A percentile compares a stretch with the other conserved stretches of the same genome.
These are phyloP conservation scores for Litsea cubeba DNA, from an alignment of 164 flowering plant genomes.

Conservation along the genomic window DNA sequence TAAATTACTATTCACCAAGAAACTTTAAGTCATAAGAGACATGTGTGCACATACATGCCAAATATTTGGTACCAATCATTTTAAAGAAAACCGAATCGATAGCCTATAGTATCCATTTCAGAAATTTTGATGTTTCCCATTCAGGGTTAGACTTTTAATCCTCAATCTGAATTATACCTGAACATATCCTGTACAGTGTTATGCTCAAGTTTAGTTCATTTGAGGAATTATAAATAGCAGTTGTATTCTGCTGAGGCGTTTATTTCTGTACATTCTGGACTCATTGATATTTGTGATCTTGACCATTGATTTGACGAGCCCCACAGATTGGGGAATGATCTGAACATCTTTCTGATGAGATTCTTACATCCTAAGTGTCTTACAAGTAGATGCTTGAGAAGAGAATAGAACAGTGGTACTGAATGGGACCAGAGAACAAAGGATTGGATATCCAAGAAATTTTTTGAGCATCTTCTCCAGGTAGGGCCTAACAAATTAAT, in stretches of 20 bases:
- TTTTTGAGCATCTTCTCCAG: neutral
- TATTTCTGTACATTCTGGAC: neutral
- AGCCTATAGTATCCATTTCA: too few species aligned
- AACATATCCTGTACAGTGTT: too few species aligned
- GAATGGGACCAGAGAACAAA: neutral
- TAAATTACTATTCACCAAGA: too few species aligned
- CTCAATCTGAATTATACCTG: too few species aligned
- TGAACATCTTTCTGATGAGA: neutral
- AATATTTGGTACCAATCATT: too few species aligned
- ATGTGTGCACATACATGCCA: too few species aligned
- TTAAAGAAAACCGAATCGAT: too few species aligned
- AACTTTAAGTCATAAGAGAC: too few species aligned
- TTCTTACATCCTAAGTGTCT: neutral
- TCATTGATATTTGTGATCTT: neutral
- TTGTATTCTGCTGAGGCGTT: too few species aligned
- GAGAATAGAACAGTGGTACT: neutral
- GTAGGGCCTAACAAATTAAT: neutral
- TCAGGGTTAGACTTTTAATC: too few species aligned
- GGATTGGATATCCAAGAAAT: neutral
- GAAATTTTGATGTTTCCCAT: too few species aligned
- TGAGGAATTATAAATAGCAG: neutral
- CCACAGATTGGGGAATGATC: neutral
- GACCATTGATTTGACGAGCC: neutral
- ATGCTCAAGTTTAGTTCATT: neutral
- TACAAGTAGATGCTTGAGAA: neutral